phyloP scores from a whole-genome alignment of 2,329 filamentous ascomycete species.

The Epichloe typhina region DNA sequence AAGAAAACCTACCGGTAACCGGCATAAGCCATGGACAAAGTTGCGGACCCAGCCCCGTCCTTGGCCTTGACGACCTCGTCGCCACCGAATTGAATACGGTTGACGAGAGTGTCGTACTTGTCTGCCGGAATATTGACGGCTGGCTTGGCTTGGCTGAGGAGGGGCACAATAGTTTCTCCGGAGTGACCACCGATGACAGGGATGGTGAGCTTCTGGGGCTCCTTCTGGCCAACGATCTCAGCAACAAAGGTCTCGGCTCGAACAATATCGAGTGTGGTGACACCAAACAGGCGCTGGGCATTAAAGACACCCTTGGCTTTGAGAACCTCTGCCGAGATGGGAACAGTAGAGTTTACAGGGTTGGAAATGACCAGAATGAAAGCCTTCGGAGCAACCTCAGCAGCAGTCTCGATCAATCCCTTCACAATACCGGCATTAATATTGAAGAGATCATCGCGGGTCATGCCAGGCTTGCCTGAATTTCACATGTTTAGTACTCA shows the following conservation, averaged over 20 bases:
- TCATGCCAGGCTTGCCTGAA: constrained; percentile 96
- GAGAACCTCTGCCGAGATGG: constrained; percentile 92
- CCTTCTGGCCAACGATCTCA: constrained; percentile 67
- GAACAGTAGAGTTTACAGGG: constrained; percentile 98
- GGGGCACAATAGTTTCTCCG: constrained; percentile 92
- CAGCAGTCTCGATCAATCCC: constrained; percentile 77
- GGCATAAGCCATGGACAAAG: constrained; percentile 89
- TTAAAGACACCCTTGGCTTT: constrained; percentile 91
- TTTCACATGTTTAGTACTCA: background rate
- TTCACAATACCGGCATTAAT: constrained; percentile 98
- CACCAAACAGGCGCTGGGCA: constrained; percentile 90
- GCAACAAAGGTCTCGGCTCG: constrained; percentile 95
- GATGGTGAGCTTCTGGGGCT: constrained; percentile 71
- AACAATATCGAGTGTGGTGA: constrained; percentile 96
- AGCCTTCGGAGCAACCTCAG: constrained; percentile 81
- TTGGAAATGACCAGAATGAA: constrained; percentile 97
- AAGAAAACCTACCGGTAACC: constrained; percentile 60
- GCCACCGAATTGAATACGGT: constrained; percentile 96
- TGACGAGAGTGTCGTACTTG: constrained; percentile 80
- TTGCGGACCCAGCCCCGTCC: constrained; percentile 80
- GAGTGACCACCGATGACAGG: constrained; percentile 96
- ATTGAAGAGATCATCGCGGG: constrained; percentile 98
- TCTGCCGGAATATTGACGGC: constrained; percentile 69
- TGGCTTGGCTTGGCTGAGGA: constrained; percentile 86
- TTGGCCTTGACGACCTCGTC: constrained; percentile 95